These are phyloP conservation scores for Huntiella abstrusa DNA, from an alignment of 2,329 filamentous ascomycete genomes.

Conservation along the genomic window DNA sequence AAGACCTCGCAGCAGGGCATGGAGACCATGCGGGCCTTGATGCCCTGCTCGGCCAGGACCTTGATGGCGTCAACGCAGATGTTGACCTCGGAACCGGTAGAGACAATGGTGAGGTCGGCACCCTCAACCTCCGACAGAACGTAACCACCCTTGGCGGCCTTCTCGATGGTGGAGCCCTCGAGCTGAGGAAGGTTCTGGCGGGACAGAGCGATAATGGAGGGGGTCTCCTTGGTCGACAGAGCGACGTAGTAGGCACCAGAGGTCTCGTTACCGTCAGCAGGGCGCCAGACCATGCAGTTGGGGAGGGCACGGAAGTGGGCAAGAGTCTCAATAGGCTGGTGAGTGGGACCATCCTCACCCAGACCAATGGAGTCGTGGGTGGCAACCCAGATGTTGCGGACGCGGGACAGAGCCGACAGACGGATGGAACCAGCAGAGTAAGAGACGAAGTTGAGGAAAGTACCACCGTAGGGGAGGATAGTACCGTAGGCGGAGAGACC, in stretches of 20 bases:
- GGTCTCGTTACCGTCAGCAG: conserved; percentile 95
- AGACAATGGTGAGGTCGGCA: conserved; percentile 75
- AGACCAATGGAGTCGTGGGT: conserved; percentile 99
- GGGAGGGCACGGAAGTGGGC: conserved; percentile 96
- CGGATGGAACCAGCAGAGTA: conserved; percentile 92
- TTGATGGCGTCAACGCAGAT: conserved; percentile 88
- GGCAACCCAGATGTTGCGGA: conserved; percentile 85
- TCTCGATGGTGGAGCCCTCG: conserved; percentile 78
- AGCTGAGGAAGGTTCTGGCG: conserved; percentile 97
- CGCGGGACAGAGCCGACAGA: conserved; percentile 77
- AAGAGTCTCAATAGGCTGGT: conserved; percentile 97
- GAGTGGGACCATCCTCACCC: conserved; percentile 93
- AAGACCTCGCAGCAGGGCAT: conserved; percentile 97
- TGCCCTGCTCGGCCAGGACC: conserved; percentile 67
- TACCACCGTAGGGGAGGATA: conserved; percentile 81
- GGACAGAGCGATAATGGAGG: conserved; percentile 83
- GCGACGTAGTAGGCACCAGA: conserved; percentile 95
- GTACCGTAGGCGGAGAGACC: conserved; percentile 91
- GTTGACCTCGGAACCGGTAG: conserved; percentile 88
- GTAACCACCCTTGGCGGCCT: conserved; percentile 89
- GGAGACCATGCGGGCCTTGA: conserved; percentile 83
- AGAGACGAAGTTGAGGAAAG: conserved; percentile 98
- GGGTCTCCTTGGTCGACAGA: conserved; percentile 73
- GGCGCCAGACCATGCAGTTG: conserved; percentile 99
- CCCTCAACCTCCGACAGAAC: conserved; percentile 67